Evolutionary conservation across 805 yeast species (phyloP).

Genomic region (Ogataea trehaloabstinens): DNA sequence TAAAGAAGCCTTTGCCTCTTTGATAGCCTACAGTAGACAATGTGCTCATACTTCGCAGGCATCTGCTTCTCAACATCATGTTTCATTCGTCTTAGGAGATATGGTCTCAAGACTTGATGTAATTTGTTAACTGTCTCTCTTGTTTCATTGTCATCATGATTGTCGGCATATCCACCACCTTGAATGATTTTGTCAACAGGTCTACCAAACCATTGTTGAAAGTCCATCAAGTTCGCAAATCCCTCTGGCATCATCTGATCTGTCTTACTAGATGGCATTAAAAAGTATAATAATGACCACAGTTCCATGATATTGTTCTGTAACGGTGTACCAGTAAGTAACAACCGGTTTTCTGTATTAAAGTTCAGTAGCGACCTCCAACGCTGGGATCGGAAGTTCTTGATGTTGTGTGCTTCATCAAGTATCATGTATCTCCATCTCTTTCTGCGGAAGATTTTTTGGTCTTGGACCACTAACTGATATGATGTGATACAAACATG

Average conservation of each 20-base stretch:
- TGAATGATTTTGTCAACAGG: slow-evolving; percentile 94
- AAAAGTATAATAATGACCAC: slow-evolving; percentile 91
- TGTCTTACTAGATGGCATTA: slow-evolving; percentile 84
- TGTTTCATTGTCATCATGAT: slow-evolving; percentile 70
- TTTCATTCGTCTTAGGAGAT: slow-evolving; percentile 83
- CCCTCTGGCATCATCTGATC: slow-evolving; percentile 84
- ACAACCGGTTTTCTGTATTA: slow-evolving; percentile 82
- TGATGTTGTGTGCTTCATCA: slow-evolving; percentile 98
- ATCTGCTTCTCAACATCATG: slow-evolving; percentile 97
- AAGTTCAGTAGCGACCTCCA: slow-evolving; percentile 96
- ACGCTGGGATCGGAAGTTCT: slow-evolving; percentile 91
- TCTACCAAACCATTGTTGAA: slow-evolving; percentile 98
- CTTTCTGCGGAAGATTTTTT: slow-evolving; percentile 86
- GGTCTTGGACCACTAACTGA: slow-evolving; percentile 97
- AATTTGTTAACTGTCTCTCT: slow-evolving; percentile 79
- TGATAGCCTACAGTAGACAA: slow-evolving; percentile 86
- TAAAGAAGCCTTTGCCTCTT: slow-evolving; percentile 89
- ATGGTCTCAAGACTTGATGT: slow-evolving; percentile 93
- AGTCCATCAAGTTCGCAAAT: slow-evolving; percentile 92
- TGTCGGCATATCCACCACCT: slow-evolving; percentile 44
- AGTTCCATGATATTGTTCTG: slow-evolving; percentile 93
- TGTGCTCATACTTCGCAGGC: slow-evolving; percentile 98
- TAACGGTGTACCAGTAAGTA: slow-evolving; percentile 94
- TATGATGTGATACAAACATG: slow-evolving; percentile 97
- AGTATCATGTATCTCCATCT: slow-evolving; percentile 95